Percentiles rank a stretch among this genome's conserved stretches.
These are phyloP conservation scores for Auricularia heimuer DNA, from an alignment of 768 basidiomycete species.

Conservation along the genomic window DNA sequence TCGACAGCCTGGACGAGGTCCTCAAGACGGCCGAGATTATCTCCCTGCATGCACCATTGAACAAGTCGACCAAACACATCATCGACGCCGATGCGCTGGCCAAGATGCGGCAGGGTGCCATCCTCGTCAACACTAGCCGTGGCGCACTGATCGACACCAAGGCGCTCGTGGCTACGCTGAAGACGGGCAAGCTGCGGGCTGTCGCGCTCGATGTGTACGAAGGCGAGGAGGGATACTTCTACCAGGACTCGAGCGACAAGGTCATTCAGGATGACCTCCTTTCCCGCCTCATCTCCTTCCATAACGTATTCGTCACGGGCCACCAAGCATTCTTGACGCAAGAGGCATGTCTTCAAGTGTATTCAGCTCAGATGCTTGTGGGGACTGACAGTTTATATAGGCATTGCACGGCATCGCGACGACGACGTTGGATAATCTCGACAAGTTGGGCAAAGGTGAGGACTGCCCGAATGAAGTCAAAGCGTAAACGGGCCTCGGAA, in stretches of 20 bases:
- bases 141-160: conserved; percentile 19
- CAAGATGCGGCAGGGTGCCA: conserved; percentile 17
- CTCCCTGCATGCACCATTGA: conserved; percentile 25
- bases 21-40: conserved; percentile 20
- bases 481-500: background rate
- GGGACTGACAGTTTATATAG: background rate
- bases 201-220: conserved; percentile 17
- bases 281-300: conserved; percentile 11
- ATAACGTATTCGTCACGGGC: conserved; percentile 14
- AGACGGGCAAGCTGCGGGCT: conserved; percentile 11
- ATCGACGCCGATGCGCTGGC: conserved; percentile 17
- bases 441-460: conserved; percentile 5
- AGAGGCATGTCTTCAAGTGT: conserved; percentile 6
- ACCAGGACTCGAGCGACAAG: conserved; percentile 10
- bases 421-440: conserved; percentile 11
- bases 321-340: conserved; percentile 14
- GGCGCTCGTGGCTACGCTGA: conserved; percentile 14
- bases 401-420: conserved; percentile 11
- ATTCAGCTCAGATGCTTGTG: background rate
- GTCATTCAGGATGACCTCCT: conserved; percentile 15
- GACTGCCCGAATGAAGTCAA: conserved; percentile 11
- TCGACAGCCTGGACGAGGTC: conserved; percentile 25
- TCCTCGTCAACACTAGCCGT: conserved; percentile 26
- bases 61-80: conserved; percentile 16
- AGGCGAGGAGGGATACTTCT: conserved; percentile 14